Conservation (phyloP, 176 grass and related monocot species). For the Raddia distichophylla region DNA sequence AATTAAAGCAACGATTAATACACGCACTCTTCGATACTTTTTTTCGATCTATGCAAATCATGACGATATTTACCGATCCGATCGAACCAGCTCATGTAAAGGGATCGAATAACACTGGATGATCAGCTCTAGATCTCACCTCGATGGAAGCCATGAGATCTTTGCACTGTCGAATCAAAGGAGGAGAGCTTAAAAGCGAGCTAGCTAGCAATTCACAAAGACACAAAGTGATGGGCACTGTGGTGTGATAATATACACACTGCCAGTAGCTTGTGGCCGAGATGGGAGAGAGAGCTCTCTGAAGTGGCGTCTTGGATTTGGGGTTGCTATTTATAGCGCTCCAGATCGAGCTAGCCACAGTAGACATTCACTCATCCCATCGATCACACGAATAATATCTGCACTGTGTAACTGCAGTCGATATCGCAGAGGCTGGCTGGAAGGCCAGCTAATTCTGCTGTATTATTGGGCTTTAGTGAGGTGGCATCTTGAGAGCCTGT, state of each 20-base stretch:
- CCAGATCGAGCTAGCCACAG: neutral
- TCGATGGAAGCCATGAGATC: neutral
- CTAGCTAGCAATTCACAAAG: neutral
- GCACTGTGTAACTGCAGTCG: neutral
- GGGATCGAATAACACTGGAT: neutral
- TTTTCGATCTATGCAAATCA: neutral
- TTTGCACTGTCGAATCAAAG: neutral
- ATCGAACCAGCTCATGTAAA: neutral
- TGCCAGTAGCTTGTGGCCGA: neutral
- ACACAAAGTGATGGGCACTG: neutral
- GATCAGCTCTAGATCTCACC: neutral
- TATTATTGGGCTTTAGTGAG: neutral
- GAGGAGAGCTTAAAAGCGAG: neutral
- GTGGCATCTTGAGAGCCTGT: neutral
- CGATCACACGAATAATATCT: neutral
- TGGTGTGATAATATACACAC: neutral
- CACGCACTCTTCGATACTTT: neutral
- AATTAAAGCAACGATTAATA: neutral
- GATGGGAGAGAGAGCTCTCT: neutral
- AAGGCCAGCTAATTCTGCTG: neutral
- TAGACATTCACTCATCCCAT: neutral
- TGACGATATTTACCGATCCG: neutral
- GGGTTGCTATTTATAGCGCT: neutral
- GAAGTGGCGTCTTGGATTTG: neutral
- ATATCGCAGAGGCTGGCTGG: neutral